Evolutionary conservation across 2,329 filamentous ascomycete species (phyloP).

Genomic region (Ophiocordyceps camponoti-saundersi): DNA sequence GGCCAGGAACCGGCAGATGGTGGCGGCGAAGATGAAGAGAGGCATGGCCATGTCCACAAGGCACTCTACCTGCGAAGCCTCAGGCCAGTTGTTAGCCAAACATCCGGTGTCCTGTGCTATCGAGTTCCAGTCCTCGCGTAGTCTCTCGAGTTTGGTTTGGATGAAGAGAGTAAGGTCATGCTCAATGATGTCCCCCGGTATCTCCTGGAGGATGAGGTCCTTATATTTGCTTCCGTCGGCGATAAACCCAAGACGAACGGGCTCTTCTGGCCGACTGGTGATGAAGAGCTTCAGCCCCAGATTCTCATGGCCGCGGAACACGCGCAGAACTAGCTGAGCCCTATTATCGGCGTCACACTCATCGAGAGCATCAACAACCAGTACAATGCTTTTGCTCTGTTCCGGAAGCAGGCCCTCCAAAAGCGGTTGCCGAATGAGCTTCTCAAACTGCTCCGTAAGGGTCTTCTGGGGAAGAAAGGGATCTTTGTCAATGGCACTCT

Average conservation of each 20-base stretch:
- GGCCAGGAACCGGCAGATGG: conserved; percentile 11
- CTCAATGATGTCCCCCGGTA: conserved; percentile 11
- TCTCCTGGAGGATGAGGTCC: conserved; percentile 18
- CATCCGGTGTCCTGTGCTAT: not conserved
- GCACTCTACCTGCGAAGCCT: not conserved
- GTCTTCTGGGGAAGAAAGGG: conserved; percentile 10
- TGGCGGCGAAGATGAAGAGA: conserved; percentile 19
- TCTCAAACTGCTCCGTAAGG: conserved; percentile 19
- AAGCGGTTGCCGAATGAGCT: conserved; percentile 19
- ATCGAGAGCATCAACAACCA: conserved; percentile 19
- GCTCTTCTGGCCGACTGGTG: conserved; percentile 24
- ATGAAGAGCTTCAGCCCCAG: conserved; percentile 16
- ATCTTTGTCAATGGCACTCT: conserved; percentile 13
- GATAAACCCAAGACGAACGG: conserved; percentile 18
- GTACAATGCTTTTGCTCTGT: conserved; percentile 1
- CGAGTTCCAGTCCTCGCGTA: conserved; percentile 9
- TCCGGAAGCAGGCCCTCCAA: not conserved
- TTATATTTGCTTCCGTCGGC: conserved; percentile 7
- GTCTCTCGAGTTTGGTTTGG: conserved; percentile 2
- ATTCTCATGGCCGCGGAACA: not conserved
- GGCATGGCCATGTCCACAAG: conserved; percentile 14
- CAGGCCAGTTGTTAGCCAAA: conserved; percentile 13
- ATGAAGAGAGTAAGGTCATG: conserved; percentile 13
- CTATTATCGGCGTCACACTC: conserved; percentile 12
- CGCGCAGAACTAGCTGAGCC: conserved; percentile 12